These are phyloP conservation scores for Penicillium sp. DNA, from an alignment of 2,329 filamentous ascomycete genomes.

Conservation along the genomic window DNA sequence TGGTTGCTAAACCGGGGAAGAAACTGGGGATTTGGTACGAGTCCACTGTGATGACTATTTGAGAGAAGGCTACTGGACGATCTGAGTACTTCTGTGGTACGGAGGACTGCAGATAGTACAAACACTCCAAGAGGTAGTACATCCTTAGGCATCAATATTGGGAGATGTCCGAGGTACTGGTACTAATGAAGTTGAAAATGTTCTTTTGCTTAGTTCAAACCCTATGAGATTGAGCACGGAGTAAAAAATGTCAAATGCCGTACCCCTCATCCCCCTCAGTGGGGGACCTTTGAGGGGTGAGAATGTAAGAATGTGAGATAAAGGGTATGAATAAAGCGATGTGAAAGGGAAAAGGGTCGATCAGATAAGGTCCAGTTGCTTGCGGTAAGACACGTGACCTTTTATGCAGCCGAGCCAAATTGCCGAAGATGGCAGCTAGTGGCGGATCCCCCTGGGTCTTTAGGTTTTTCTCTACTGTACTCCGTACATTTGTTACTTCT, in stretches of 20 bases:
- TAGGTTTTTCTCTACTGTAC: not conserved
- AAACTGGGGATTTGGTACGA: not conserved
- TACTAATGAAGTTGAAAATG: too few relatives aligned
- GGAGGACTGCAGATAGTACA: not conserved
- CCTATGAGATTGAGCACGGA: not conserved
- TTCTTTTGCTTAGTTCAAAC: too few relatives aligned
- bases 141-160: too few relatives aligned
- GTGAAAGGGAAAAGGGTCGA: conserved; percentile 3
- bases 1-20: conserved; percentile 6
- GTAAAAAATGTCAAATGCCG: not conserved
- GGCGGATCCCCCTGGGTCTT: conserved; percentile 10
- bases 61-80: not conserved
- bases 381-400: conserved; percentile 13
- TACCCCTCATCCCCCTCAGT: conserved; percentile 1
- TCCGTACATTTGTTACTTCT: not conserved
- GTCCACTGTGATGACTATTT: conserved; percentile 4
- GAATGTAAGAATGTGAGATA: not conserved
- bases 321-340: conserved; percentile 12
- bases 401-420: not conserved
- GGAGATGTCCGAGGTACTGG: too few relatives aligned
- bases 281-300: not conserved
- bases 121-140: too few relatives aligned
- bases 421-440: conserved; percentile 14
- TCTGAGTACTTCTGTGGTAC: not conserved
- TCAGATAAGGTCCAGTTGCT: conserved; percentile 8